These are phyloP conservation scores for Uronychia binucleata DNA, from an alignment of 73 alveolate species.

Conservation along the genomic window DNA sequence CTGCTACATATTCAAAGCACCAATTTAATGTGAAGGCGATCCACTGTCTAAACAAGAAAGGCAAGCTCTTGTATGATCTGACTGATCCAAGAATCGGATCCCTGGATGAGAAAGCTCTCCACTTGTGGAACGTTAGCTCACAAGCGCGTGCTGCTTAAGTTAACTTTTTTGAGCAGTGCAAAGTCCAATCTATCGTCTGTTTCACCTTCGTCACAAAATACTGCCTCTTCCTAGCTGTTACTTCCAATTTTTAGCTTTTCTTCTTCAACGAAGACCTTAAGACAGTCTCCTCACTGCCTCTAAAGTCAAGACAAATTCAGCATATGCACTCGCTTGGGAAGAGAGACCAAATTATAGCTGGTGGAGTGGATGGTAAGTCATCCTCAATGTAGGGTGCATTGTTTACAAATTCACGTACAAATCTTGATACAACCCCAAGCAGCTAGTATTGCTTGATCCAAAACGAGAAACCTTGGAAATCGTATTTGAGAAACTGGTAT, in stretches of 20 bases:
- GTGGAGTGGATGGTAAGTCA: constrained; percentile 44
- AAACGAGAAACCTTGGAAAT: constrained; percentile 17
- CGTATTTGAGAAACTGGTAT: background rate
- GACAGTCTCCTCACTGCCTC: background rate
- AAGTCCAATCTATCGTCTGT: constrained; percentile 17
- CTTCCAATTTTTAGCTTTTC: constrained; percentile 19
- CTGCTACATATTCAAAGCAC: too few species aligned
- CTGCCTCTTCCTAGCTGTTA: constrained; percentile 17
- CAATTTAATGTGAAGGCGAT: too few species aligned
- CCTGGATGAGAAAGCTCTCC: background rate
- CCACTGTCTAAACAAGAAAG: too few species aligned
- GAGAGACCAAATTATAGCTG: constrained; percentile 27
- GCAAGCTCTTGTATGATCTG: too few species aligned
- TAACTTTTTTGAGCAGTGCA: background rate
- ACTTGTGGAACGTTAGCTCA: background rate
- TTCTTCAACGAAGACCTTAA: constrained; percentile 37
- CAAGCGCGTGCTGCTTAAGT: background rate
- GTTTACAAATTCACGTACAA: background rate
- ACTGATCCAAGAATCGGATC: too few species aligned
- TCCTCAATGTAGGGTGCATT: constrained; percentile 4
- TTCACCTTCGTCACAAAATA: background rate
- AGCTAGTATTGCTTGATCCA: constrained; percentile 35
- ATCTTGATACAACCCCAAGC: constrained; percentile 24
- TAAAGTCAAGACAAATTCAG: constrained; percentile 24
- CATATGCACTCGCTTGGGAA: constrained; percentile 20